Base-by-base conservation (phyloP, 257 asterid species). In the Capsicum rhomboideum region DNA sequence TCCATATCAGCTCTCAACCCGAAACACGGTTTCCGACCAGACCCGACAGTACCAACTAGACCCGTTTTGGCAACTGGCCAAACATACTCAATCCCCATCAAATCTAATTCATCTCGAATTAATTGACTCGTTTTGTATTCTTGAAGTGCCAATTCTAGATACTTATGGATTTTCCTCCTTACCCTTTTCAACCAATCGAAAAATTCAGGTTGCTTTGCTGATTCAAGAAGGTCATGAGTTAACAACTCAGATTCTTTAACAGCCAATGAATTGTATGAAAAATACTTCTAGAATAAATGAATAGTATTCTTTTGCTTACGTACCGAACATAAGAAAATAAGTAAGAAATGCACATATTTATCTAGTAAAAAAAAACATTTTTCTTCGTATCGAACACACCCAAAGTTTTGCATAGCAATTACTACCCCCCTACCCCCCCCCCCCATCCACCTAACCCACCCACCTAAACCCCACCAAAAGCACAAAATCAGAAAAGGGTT, bases 1-100 rank as follows among this genome's bases (percentile, higher is more conserved):
- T 96, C 98, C 99, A 96, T 96, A 89, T 96, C 98, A 3, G 99
- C 99, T 90, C 98, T 86, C 34, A 96, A 95, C 40, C 86, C 93
- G 83, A 96, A 89, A 88, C 93, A 90, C 1, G 97, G 99, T 6
- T 86, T 89, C 78, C 50, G 86, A 0, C 96, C 98, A n/a, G 98
- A 92, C 26, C 99, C 97, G 77, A 96, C 86, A 6, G 91, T 87
- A 58, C 97, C 99, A 79, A 96, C 92, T 49, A 95, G 78, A 16
- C 99, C 99, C 42, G 98, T 94, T 42, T 87, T 59, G 1, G 99
- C 99, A 10, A 93, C 84, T 10, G 97, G 97, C 95, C 97, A 96
- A 5, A 86, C 69, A 82, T 94, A 96, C 75, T 85, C 71, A 54
- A 96, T 90, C 53, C 98, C 97, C 31, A 96, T 85, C 29, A 89